Evolutionary conservation across 305 asterid genomes (phyloP).

Genomic region (Galium porrigens): DNA sequence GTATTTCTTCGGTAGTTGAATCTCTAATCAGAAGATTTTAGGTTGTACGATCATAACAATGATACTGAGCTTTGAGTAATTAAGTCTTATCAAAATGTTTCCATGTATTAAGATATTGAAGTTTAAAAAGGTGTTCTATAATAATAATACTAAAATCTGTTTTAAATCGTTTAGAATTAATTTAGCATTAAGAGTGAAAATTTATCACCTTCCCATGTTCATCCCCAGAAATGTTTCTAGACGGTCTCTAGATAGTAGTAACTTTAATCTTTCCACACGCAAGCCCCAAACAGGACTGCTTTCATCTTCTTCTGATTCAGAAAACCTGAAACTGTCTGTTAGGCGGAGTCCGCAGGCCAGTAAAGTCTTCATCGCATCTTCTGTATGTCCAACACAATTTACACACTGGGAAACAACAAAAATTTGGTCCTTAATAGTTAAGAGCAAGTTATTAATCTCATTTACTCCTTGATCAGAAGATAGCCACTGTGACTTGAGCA

Average conservation of each 20-base stretch:
- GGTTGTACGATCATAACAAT: too few relatives aligned
- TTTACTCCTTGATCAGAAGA: slow-evolving; percentile 59
- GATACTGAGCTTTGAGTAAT: too few relatives aligned
- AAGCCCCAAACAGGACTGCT: slow-evolving; percentile 52
- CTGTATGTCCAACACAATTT: slow-evolving; percentile 59
- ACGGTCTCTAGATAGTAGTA: slow-evolving; percentile 67
- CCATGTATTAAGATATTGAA: too few relatives aligned
- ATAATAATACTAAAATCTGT: too few relatives aligned
- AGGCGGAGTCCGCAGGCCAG: slow-evolving; percentile 61
- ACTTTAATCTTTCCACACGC: slow-evolving; percentile 65
- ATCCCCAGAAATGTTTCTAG: slow-evolving; percentile 90
- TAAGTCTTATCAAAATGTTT: too few relatives aligned
- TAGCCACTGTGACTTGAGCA: slow-evolving; percentile 76
- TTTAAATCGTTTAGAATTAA: too few relatives aligned
- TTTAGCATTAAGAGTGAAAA: background rate
- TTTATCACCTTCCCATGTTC: slow-evolving; percentile 90
- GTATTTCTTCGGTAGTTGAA: too few relatives aligned
- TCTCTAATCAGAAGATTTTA: too few relatives aligned
- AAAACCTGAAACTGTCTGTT: slow-evolving; percentile 52
- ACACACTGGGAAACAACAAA: slow-evolving; percentile 67
- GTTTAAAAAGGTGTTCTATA: too few relatives aligned
- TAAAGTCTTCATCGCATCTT: slow-evolving; percentile 60
- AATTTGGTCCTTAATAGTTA: slow-evolving; percentile 51
- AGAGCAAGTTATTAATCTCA: slow-evolving; percentile 53
- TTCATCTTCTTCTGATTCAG: slow-evolving; percentile 40